Evolutionary conservation across 176 grass and related monocot species (phyloP), one percentile per base, ranked within the genome.

Genomic region (Dactylis glomerata): DNA sequence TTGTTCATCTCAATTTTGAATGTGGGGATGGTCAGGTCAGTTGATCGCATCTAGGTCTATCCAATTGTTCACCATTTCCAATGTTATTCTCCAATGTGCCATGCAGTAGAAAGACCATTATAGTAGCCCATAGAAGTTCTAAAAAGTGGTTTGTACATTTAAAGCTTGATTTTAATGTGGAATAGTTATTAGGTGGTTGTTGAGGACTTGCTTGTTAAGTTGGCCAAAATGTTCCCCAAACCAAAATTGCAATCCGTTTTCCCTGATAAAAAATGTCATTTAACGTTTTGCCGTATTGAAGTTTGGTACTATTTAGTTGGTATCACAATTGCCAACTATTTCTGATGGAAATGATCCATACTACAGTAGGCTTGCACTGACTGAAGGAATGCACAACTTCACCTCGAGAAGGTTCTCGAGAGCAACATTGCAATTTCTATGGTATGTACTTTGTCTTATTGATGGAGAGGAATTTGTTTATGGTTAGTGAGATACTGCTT

Each of bases 151-250:
- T 83, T 56, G 26, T 81, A 22, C 32, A 69, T 89, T 47, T 86
- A 38, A 38, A 95, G 95, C 95, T 95, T 90, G 92, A 98, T 93
- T 83, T 98, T 51, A 95, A n/a, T n/a, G n/a, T n/a, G n/a, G n/a
- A n/a, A n/a, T n/a, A n/a, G n/a, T n/a, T n/a, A n/a, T n/a, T n/a
- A n/a, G n/a, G n/a, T n/a, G n/a, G n/a, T n/a, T n/a, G n/a, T n/a
- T n/a, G n/a, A n/a, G n/a, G n/a, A n/a, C n/a, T n/a, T n/a, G n/a
- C n/a, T 86, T 75, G 82, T 90, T 85, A 95, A 95, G 52, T 88
- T 97, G 85, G 92, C 95, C 42, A 95, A 94, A 82, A 82, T 91
- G 85, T 95, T 93, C 76, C 47, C 57, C 30, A 95, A 95, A 79
- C 90, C 88, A 15, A 95, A 97, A 80, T 77, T 92, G 52, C 92